Percentiles rank a stretch among this genome's conserved stretches.
Conservation (phyloP, 2,329 filamentous ascomycete genomes). For the Calonectria pauciramosa region DNA sequence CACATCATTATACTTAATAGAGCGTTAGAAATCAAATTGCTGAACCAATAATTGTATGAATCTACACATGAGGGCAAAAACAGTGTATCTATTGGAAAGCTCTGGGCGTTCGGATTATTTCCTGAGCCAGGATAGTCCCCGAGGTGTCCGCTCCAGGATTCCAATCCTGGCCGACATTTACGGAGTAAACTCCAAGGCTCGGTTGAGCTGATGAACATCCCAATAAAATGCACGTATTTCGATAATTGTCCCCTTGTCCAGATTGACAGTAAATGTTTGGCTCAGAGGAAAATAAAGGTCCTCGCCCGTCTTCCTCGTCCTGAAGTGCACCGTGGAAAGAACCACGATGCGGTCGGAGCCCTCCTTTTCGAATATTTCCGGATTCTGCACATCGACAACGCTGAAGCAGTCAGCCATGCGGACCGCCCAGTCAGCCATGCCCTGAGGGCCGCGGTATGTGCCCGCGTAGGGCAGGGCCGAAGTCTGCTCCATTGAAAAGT, state of each 20-base stretch:
- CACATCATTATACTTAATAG: neutral
- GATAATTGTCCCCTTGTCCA: slow-evolving; percentile 48
- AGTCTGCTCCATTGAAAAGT: slow-evolving; percentile 48
- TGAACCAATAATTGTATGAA: neutral
- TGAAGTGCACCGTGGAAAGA: slow-evolving; percentile 44
- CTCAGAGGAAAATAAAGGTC: slow-evolving; percentile 46
- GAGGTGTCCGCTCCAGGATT: neutral
- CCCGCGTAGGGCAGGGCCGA: slow-evolving; percentile 52
- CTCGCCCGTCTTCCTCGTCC: slow-evolving; percentile 48
- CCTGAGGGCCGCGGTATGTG: slow-evolving; percentile 46
- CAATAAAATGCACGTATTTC: slow-evolving; percentile 53
- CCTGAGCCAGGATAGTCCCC: too few relatives aligned
- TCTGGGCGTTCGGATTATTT: too few relatives aligned
- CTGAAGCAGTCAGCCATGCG: slow-evolving; percentile 47
- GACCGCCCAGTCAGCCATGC: slow-evolving; percentile 49
- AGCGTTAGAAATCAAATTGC: neutral
- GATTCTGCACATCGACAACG: slow-evolving; percentile 47
- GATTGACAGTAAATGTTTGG: slow-evolving; percentile 50
- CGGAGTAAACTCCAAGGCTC: slow-evolving; percentile 35
- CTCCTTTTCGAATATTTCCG: slow-evolving; percentile 48
- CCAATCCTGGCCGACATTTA: neutral
- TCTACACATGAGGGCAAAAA: too few relatives aligned
- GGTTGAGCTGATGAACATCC: slow-evolving; percentile 48
- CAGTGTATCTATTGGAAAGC: too few relatives aligned
- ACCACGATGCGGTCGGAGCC: slow-evolving; percentile 47